Percentiles rank a stretch among this genome's conserved stretches.
These are phyloP conservation scores for Nectriaceae sp. DNA, from an alignment of 2,329 filamentous ascomycete genomes.

Conservation along the genomic window DNA sequence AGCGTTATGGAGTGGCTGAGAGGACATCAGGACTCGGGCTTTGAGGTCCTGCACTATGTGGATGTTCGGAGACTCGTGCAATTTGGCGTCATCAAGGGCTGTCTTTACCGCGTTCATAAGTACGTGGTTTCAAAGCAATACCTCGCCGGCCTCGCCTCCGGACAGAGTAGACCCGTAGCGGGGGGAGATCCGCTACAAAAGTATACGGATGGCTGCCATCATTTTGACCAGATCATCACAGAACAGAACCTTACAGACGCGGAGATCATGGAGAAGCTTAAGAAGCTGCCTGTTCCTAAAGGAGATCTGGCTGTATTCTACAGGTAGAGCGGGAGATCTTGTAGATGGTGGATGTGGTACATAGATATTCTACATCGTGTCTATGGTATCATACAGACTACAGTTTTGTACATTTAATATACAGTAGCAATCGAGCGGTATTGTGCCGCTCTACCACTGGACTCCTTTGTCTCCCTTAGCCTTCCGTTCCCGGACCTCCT, in stretches of 20 bases:
- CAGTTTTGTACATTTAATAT: constrained; percentile 31
- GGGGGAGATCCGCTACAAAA: constrained; percentile 58
- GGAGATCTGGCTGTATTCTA: constrained; percentile 59
- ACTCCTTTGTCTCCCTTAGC: constrained; percentile 12
- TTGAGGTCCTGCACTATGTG: constrained; percentile 70
- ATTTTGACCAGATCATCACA: constrained; percentile 81
- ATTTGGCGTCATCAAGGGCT: constrained; percentile 94
- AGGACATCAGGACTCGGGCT: constrained; percentile 66
- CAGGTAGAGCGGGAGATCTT: constrained; percentile 33
- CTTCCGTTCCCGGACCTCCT: constrained; percentile 32
- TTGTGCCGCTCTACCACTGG: background rate
- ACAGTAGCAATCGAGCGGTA: constrained; percentile 15
- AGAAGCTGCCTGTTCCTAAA: constrained; percentile 53
- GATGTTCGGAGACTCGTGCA: constrained; percentile 92
- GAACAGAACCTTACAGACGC: constrained; percentile 71
- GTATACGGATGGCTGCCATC: constrained; percentile 74
- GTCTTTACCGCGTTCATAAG: constrained; percentile 90
- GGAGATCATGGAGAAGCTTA: constrained; percentile 70
- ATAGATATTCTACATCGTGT: constrained; percentile 14
- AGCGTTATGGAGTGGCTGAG: constrained; percentile 88
- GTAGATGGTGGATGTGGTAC: background rate
- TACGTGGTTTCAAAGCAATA: constrained; percentile 75
- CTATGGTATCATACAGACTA: constrained; percentile 31
- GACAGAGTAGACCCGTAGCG: constrained; percentile 44
- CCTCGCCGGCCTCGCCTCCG: constrained; percentile 56